Conservation (phyloP, 495 filamentous ascomycete genomes). For the Hypoxylon trugodes region DNA sequence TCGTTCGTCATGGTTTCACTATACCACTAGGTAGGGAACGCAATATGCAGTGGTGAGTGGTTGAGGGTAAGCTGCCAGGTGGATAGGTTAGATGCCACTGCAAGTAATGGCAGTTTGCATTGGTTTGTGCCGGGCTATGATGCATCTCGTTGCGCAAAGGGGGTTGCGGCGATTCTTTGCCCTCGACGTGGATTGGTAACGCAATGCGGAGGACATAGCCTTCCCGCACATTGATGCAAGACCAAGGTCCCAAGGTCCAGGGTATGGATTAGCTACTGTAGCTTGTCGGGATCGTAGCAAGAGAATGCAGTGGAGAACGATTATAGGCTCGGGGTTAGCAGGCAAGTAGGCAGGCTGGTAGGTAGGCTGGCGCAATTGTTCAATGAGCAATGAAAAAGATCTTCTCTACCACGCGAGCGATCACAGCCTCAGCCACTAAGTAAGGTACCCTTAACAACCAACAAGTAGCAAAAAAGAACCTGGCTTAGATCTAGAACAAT, state of each 20-base stretch:
- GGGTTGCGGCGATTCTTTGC: slow-evolving; percentile 30
- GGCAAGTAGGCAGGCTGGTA: no score
- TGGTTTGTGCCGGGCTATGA: slow-evolving; percentile 30
- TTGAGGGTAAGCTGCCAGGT: slow-evolving; percentile 9
- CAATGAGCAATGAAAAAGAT: not conserved
- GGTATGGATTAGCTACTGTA: no score
- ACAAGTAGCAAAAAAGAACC: no score
- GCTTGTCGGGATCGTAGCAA: slow-evolving; percentile 26
- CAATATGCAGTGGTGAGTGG: slow-evolving; percentile 12
- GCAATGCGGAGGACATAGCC: slow-evolving; percentile 37
- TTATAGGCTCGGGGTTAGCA: no score
- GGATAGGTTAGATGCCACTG: slow-evolving; percentile 30
- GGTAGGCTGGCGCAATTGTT: not conserved
- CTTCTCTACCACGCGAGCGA: not conserved
- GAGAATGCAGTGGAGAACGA: not conserved
- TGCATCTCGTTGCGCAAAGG: slow-evolving; percentile 31
- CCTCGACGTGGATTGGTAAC: slow-evolving; percentile 33
- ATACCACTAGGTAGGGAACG: slow-evolving; percentile 14
- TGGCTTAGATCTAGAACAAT: slow-evolving; percentile 25
- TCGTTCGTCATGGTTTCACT: slow-evolving; percentile 13
- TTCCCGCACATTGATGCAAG: slow-evolving; percentile 38
- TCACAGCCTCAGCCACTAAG: slow-evolving; percentile 1
- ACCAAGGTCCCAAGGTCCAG: slow-evolving; percentile 14
- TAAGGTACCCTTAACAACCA: not conserved
- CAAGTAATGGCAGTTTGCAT: slow-evolving; percentile 33